Conservation (phyloP, 805 yeast genomes). For the Zygotorulaspora chibaensis region DNA sequence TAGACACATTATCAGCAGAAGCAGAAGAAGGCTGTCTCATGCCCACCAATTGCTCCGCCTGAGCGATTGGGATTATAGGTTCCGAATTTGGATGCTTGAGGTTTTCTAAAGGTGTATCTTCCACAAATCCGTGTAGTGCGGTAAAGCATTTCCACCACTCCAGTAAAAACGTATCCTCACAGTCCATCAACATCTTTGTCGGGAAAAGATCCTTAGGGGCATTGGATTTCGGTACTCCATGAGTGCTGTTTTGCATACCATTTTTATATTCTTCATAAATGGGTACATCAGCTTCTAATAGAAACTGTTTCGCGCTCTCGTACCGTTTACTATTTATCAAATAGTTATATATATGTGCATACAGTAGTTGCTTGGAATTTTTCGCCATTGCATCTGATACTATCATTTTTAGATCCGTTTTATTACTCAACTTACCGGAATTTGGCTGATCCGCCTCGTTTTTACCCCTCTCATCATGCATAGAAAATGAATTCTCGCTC, state of each 20-base stretch:
- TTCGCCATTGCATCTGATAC: constrained; percentile 45
- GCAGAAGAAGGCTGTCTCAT: neutral
- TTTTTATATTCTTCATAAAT: constrained; percentile 17
- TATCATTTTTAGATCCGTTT: constrained; percentile 15
- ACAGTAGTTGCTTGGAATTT: constrained; percentile 46
- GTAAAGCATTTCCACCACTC: constrained; percentile 57
- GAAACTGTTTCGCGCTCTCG: constrained; percentile 48
- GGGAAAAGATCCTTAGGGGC: constrained; percentile 23
- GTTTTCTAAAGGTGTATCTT: constrained; percentile 30
- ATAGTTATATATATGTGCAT: constrained; percentile 52
- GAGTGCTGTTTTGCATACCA: neutral
- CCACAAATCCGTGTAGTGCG: constrained; percentile 45
- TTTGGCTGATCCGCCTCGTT: constrained; percentile 16
- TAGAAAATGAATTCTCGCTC: neutral
- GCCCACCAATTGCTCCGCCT: neutral
- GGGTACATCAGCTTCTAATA: constrained; percentile 45
- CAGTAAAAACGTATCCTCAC: constrained; percentile 44
- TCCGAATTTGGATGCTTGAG: constrained; percentile 18
- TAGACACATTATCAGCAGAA: neutral
- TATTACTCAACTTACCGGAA: neutral
- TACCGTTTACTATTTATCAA: constrained; percentile 43
- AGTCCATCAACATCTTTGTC: constrained; percentile 40
- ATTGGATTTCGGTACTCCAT: neutral
- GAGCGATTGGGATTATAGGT: constrained; percentile 19
- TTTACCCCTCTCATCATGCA: neutral